Conservation (phyloP, 768 basidiomycete genomes). For the Collybiopsis confluens region DNA sequence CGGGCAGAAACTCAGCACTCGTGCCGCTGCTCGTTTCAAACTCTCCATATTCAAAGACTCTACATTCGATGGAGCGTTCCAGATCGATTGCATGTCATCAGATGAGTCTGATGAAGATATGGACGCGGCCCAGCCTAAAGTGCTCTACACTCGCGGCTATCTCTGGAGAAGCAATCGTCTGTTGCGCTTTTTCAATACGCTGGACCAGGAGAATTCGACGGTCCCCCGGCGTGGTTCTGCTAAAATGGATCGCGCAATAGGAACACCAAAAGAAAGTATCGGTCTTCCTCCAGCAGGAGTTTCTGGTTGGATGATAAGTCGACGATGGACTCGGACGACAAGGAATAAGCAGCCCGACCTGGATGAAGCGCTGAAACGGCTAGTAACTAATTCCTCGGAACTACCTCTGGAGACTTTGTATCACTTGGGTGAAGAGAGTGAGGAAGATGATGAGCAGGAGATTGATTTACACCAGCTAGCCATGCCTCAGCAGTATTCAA, state of each 20-base stretch:
- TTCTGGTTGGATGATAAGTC: constrained; percentile 74
- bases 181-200: constrained; percentile 50
- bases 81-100: constrained; percentile 75
- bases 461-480: background rate
- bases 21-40: constrained; percentile 55
- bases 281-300: constrained; percentile 60
- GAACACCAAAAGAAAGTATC: constrained; percentile 53
- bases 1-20: constrained; percentile 63
- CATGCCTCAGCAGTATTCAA: constrained; percentile 12
- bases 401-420: constrained; percentile 47
- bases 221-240: constrained; percentile 58
- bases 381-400: constrained; percentile 41
- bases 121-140: constrained; percentile 14
- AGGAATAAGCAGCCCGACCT: constrained; percentile 45
- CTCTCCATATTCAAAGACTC: constrained; percentile 53
- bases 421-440: constrained; percentile 56
- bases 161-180: constrained; percentile 68
- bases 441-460: constrained; percentile 26
- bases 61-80: constrained; percentile 66
- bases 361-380: constrained; percentile 32
- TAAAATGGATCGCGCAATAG: constrained; percentile 49
- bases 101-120: constrained; percentile 61
- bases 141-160: constrained; percentile 54
- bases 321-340: constrained; percentile 49
- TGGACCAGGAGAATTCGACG: constrained; percentile 53